Evolutionary conservation across 495 filamentous ascomycete species (phyloP), one percentile per base, ranked within the genome.

Genomic region (Polyplosphaeria fusca): DNA sequence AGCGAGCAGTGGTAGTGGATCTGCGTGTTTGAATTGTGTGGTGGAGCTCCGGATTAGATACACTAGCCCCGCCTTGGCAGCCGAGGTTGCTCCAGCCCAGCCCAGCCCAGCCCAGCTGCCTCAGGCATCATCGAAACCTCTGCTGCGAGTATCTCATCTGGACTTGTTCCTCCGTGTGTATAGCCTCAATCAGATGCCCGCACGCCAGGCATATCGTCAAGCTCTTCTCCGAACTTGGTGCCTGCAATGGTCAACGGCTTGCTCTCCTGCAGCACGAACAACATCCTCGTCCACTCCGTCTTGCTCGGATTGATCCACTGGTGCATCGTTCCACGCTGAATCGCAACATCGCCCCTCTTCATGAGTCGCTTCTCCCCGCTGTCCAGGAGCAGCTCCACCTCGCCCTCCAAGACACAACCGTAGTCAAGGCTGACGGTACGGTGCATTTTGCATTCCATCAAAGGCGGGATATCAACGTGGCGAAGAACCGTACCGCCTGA

Each of bases 291-390:
- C 58, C 58, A 66, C 57, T 78, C 71, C 13, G 68, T 77, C 58
- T 68, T 52, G 50, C 73, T 81, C 16, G 56, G 67, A 64, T 88
- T 89, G 9, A 74, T 74, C 83, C 82, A 88, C 4, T 78, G 77
- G 70, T 92, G 88, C 64, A 79, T 84, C 3, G 84, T 87, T 0
- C 73, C 85, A 35, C 86, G 66, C 71, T 89, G 84, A 20, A 88
- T 76, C 4, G 74, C 73, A 5, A 85, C 70, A 62, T 90, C 85
- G 1, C 86, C 86, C 4, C 76, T 65, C 64, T 74, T 70, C 77
- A 90, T 70, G 3, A 68, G 58, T 46, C 73, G 67, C 47, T 68
- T 71, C 65, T 82, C 84, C 0, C 86, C 79, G 61, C 69, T 60
- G 61, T 89, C 86, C 7, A 90, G 68, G 60, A 79, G 67, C 69